These are phyloP conservation scores for Ambrosiella xylebori DNA, from an alignment of 2,329 filamentous ascomycete genomes.

Conservation along the genomic window DNA sequence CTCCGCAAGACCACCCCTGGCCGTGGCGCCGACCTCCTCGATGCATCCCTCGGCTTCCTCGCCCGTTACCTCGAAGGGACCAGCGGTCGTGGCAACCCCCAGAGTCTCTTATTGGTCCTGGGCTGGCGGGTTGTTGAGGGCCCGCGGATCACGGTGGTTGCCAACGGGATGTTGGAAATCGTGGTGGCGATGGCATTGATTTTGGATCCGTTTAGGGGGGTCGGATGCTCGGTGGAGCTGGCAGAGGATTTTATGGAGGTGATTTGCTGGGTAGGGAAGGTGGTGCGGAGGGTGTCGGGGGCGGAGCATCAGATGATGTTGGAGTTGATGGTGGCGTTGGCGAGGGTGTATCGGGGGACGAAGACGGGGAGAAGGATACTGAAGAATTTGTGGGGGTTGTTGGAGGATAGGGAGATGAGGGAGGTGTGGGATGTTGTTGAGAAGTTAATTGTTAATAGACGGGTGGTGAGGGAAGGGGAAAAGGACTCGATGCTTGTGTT, in stretches of 20 bases:
- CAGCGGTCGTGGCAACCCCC: not conserved
- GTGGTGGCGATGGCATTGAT: conserved; percentile 17
- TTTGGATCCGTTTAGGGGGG: conserved; percentile 16
- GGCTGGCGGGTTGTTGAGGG: not conserved
- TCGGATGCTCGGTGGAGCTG: conserved; percentile 18
- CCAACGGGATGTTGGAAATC: conserved; percentile 11
- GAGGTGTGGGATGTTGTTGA: conserved; percentile 13
- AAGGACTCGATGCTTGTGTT: not conserved
- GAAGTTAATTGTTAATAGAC: not conserved
- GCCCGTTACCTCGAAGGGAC: conserved; percentile 5
- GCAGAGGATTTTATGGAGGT: conserved; percentile 16
- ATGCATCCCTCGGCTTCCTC: not conserved
- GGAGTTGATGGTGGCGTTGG: conserved; percentile 16
- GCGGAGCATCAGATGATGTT: conserved; percentile 10
- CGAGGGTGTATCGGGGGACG: conserved; percentile 15
- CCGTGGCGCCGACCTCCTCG: not conserved
- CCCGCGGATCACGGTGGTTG: not conserved
- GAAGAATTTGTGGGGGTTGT: conserved; percentile 15
- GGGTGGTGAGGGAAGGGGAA: not conserved
- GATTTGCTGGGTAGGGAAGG: conserved; percentile 15
- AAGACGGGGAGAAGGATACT: conserved; percentile 13
- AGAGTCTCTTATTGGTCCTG: not conserved
- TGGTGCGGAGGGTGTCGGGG: conserved; percentile 14
- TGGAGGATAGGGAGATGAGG: conserved; percentile 12
- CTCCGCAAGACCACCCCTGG: not conserved